Evolutionary conservation across 306 rosid genomes (phyloP).

Genomic region (Trichosanthes cucumerina): DNA sequence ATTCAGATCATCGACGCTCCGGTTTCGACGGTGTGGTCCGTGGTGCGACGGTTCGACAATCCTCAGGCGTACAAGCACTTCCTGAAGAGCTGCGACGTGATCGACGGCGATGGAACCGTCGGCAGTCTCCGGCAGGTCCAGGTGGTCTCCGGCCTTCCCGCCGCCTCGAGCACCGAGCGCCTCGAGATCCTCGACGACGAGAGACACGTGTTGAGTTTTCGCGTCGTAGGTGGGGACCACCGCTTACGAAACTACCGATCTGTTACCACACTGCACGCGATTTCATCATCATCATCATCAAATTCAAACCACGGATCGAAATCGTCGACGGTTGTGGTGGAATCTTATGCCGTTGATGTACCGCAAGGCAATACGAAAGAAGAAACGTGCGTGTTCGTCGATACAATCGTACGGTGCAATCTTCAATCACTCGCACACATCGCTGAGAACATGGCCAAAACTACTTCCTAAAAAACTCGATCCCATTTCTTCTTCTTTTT

Average conservation of each 20-base stretch:
- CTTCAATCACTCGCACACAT: constrained; percentile 78
- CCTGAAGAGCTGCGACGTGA: constrained; percentile 81
- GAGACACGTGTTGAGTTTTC: constrained; percentile 77
- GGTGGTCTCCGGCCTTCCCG: constrained; percentile 85
- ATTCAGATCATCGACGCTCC: constrained; percentile 69
- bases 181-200: constrained; percentile 92
- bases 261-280: constrained; percentile 43
- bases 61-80: constrained; percentile 91
- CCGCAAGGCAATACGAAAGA: constrained; percentile 77
- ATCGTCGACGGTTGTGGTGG: constrained; percentile 52
- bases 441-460: constrained; percentile 49
- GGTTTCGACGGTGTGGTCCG: constrained; percentile 63
- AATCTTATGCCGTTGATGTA: constrained; percentile 80
- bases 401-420: constrained; percentile 90
- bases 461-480: not conserved
- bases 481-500: not conserved
- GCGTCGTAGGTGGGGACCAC: constrained; percentile 90
- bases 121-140: constrained; percentile 69
- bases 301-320: constrained; percentile 24
- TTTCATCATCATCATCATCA: constrained; percentile 29
- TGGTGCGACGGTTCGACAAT: constrained; percentile 73
- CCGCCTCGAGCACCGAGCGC: constrained; percentile 77
- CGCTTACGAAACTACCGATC: constrained; percentile 71
- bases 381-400: constrained; percentile 82
- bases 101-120: constrained; percentile 49